These are phyloP conservation scores for Sporobolus alterniflorus DNA, from an alignment of 202 grass and related monocot genomes.

Conservation along the genomic window DNA sequence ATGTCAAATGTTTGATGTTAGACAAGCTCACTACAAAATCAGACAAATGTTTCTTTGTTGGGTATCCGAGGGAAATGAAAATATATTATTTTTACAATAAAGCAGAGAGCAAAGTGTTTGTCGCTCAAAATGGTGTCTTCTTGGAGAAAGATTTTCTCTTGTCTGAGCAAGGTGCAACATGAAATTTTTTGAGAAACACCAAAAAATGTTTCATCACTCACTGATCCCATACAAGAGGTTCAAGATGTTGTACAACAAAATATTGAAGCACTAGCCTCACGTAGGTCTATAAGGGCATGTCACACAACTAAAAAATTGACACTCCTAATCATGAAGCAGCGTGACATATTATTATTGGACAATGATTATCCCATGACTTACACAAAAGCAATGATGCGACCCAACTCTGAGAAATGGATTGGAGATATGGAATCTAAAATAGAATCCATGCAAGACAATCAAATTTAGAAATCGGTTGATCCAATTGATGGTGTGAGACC, in stretches of 20 bases:
- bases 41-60: background rate
- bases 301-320: no score
- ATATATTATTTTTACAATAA: background rate
- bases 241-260: no score
- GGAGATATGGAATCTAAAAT: background rate
- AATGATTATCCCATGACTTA: background rate
- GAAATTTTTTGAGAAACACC: background rate
- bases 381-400: background rate
- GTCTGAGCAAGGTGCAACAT: background rate
- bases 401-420: background rate
- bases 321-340: background rate
- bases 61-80: background rate
- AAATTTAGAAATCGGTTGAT: background rate
- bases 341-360: background rate
- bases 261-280: background rate
- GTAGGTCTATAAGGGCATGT: background rate
- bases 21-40: background rate
- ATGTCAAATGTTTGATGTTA: background rate
- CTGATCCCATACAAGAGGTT: no score
- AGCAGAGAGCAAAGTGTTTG: background rate
- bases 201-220: no score
- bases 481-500: background rate
- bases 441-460: background rate
- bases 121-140: no score
- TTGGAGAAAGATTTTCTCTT: background rate